Evolutionary conservation across 805 yeast genomes (phyloP).

Genomic region (Yamadazyma laniorum): DNA sequence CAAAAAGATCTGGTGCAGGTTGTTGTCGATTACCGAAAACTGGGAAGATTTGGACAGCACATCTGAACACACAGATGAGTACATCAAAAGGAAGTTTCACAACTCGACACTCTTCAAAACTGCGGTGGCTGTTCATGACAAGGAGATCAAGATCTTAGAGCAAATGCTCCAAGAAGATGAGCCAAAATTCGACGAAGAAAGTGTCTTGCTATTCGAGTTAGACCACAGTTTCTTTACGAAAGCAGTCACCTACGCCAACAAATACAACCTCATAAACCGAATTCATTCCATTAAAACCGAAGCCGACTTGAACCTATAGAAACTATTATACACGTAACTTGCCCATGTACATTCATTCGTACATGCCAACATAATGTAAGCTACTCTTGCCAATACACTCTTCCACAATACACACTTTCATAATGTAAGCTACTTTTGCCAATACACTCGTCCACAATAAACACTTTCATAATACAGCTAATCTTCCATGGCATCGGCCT

Average conservation of each 20-base stretch:
- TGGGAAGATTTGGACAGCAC: conserved; percentile 43
- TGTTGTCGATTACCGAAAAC: conserved; percentile 49
- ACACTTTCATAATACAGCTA: too few species aligned
- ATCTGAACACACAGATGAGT: conserved; percentile 42
- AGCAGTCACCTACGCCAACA: conserved; percentile 4
- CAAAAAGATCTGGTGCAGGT: conserved; percentile 54
- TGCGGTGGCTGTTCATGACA: conserved; percentile 23
- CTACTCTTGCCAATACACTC: too few species aligned
- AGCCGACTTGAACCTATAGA: conserved; percentile 8
- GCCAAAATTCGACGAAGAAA: conserved; percentile 8
- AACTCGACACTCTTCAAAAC: conserved; percentile 48
- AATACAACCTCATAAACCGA: conserved; percentile 16
- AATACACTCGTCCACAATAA: too few species aligned
- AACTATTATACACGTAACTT: conserved; percentile 8
- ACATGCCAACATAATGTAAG: too few species aligned
- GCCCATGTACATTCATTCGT: neutral
- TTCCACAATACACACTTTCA: too few species aligned
- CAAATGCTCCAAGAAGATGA: conserved; percentile 12
- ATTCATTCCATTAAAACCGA: conserved; percentile 23
- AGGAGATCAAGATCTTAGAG: conserved; percentile 11
- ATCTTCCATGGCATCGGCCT: conserved; percentile 7
- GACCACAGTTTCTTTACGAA: conserved; percentile 9
- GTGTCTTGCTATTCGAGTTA: conserved; percentile 10
- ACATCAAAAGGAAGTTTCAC: conserved; percentile 35
- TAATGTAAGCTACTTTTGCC: too few species aligned